Evolutionary conservation across 345 rosid genomes (phyloP), one percentile per base, ranked within the genome.

Genomic region (Raphanus sativus): DNA sequence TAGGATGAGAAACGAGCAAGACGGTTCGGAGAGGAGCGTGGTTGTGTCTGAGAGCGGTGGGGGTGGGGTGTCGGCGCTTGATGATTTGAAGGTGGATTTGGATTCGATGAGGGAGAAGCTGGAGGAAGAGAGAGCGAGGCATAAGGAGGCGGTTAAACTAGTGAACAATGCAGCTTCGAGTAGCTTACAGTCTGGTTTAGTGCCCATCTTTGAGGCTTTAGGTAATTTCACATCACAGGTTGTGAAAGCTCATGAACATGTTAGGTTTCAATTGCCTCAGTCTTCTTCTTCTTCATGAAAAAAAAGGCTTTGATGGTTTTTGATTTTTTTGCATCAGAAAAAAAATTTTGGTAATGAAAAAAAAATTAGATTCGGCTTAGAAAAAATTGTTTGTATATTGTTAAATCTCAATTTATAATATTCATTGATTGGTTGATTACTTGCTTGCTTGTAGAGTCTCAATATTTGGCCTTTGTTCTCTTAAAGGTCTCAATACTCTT

Each of bases 51-150:
- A 82, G 50, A 83, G 85, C 15, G 98, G 96, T 24, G 82, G 21
- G 21, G 21, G 85, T 15, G 98, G 96, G 28, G 81, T 90, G 67
- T 91, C 98, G 2, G 88, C 83, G 1, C 73, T 91, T 12, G 97
- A 91, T 81, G 97, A 91, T 76, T 77, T 94, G 40, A 90, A 90
- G 82, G 96, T 89, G 76, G 98, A 94, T 82, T 81, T 94, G 87
- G 96, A 91, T 83, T 89, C 89, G 1, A 86, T 94, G 91, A 87
- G 86, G 82, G 87, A 85, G 87, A 94, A 76, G 82, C 45, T 94
- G 79, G 88, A 78, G 74, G 94, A 87, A 77, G 96, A 90, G 81
- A 87, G 91, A 81, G 83, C 76, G 26, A 87, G 90, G 70, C 97
- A 92, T 11, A 90, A 89, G 81, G 97, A 87, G 77, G 83, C 92